phyloP scores from a whole-genome alignment of 768 basidiomycete genomes.

The Butyriboletus loyo region DNA sequence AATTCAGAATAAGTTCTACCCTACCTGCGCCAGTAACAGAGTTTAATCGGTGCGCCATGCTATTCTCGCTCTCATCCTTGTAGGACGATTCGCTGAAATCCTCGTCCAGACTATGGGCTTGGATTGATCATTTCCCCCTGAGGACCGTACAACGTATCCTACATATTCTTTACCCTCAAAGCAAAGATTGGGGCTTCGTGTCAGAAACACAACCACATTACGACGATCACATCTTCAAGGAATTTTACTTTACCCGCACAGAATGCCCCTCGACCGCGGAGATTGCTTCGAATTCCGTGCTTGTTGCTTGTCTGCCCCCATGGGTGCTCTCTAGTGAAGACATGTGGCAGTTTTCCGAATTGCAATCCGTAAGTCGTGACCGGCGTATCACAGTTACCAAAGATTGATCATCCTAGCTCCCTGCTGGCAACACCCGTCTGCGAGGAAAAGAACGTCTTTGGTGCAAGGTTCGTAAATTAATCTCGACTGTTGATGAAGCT shows the following conservation, averaged over 20 bases:
- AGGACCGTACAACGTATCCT: slow-evolving; percentile 36
- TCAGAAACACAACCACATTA: slow-evolving; percentile 31
- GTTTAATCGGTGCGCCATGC: slow-evolving; percentile 25
- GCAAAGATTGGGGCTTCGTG: slow-evolving; percentile 42
- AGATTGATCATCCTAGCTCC: slow-evolving; percentile 20
- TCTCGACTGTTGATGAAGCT: slow-evolving; percentile 3
- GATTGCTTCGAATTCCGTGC: slow-evolving; percentile 36
- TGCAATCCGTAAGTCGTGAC: slow-evolving; percentile 26
- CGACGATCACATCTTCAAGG: slow-evolving; percentile 42
- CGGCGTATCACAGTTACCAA: neutral
- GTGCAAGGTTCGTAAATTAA: slow-evolving; percentile 47
- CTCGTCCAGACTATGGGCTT: slow-evolving; percentile 25
- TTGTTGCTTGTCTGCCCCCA: slow-evolving; percentile 59
- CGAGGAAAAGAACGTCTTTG: slow-evolving; percentile 53
- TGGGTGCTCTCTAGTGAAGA: slow-evolving; percentile 56
- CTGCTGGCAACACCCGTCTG: slow-evolving; percentile 38
- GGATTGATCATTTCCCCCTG: slow-evolving; percentile 34
- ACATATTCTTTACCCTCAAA: slow-evolving; percentile 44
- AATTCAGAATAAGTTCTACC: slow-evolving; percentile 24
- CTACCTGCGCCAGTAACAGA: slow-evolving; percentile 32
- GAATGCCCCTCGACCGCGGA: slow-evolving; percentile 20
- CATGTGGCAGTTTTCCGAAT: slow-evolving; percentile 49
- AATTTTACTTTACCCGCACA: slow-evolving; percentile 43
- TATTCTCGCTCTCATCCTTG: neutral
- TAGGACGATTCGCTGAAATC: neutral